phyloP scores from a whole-genome alignment of 2,329 filamentous ascomycete species.

The Epichloe sibirici region DNA sequence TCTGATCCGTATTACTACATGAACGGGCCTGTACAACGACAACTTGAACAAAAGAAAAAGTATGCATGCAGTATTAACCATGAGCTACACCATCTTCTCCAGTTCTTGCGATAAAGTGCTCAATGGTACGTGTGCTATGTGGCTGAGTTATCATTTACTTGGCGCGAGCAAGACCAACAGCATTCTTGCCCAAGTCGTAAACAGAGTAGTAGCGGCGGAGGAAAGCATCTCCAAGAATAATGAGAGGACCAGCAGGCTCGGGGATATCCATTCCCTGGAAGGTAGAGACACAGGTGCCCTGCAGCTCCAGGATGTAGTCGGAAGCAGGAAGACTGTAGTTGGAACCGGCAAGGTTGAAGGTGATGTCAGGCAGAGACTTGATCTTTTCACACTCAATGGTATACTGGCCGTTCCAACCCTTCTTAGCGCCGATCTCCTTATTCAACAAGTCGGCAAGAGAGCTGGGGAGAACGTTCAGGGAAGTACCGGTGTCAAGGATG shows the following conservation, averaged over 20 bases:
- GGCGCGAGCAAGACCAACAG: slow-evolving; percentile 79
- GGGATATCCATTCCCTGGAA: slow-evolving; percentile 97
- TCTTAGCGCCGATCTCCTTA: slow-evolving; percentile 95
- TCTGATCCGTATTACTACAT: background rate
- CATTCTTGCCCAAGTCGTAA: slow-evolving; percentile 83
- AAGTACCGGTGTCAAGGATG: slow-evolving; percentile 97
- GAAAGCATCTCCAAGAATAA: slow-evolving; percentile 85
- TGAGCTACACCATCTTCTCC: background rate
- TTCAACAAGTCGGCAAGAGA: slow-evolving; percentile 93
- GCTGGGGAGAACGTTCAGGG: slow-evolving; percentile 85
- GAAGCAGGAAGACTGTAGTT: slow-evolving; percentile 82
- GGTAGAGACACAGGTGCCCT: slow-evolving; percentile 90
- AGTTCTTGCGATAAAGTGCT: background rate
- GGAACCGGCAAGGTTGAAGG: slow-evolving; percentile 79
- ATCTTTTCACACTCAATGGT: slow-evolving; percentile 80
- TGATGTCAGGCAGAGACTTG: slow-evolving; percentile 74
- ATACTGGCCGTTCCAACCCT: slow-evolving; percentile 95
- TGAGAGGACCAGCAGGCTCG: slow-evolving; percentile 77
- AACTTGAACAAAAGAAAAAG: background rate
- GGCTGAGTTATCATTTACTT: slow-evolving; percentile 34
- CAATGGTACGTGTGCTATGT: background rate
- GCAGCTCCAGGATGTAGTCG: slow-evolving; percentile 93
- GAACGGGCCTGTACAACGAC: background rate
- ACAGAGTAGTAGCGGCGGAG: slow-evolving; percentile 86
- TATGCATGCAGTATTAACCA: background rate